Base-by-base conservation (phyloP, 768 basidiomycete species). In the Collybia mongolica region DNA sequence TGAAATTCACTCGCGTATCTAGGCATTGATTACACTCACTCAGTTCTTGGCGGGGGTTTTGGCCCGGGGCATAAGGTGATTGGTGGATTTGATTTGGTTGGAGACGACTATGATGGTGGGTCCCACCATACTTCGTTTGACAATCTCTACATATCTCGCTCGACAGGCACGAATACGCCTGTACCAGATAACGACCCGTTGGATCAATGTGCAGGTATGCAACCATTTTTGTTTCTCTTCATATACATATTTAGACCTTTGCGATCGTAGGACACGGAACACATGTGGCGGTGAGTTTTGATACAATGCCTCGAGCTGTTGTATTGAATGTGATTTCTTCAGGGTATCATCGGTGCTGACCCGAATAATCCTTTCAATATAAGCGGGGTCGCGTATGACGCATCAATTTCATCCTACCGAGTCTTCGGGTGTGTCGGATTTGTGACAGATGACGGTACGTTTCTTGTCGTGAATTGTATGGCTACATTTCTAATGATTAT, bases 291-390 rank as follows among this genome's bases (percentile, higher is more conserved):
- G 77, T 78, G 57, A 62, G 63, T 54, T 20, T 19, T n/a, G 7
- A 37, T 20, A 18, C 23, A 24, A 26, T 15, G 6, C n/a, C 23
- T 6, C 11, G 14, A 12, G 3, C 22, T 22, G 2, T n/a, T 26
- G 1, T 43, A 15, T 26, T n/a, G 20, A 22, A 44, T 40, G 39
- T 18, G 32, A 60, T 62, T 42, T 5, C 11, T 19, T 7, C 49
- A 72, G 65, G 86, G 83, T 12, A 85, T 86, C 59, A 75, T 86
- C 48, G 84, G 80, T n/a, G 81, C 82, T n/a, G 67, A 82, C 51
- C 77, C 81, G 0, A 75, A 68, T 36, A 88, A 87, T 58, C 59
- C 63, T 28, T 84, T 80, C 71, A 82, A 82, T 65, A 80, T 88
- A 59, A 81, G 79, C 43, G 88, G 88, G 48, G 85, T 87, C 38